These are phyloP conservation scores for Creolimax fragrantissima DNA, from an alignment of 78 protist genomes.

Conservation along the genomic window DNA sequence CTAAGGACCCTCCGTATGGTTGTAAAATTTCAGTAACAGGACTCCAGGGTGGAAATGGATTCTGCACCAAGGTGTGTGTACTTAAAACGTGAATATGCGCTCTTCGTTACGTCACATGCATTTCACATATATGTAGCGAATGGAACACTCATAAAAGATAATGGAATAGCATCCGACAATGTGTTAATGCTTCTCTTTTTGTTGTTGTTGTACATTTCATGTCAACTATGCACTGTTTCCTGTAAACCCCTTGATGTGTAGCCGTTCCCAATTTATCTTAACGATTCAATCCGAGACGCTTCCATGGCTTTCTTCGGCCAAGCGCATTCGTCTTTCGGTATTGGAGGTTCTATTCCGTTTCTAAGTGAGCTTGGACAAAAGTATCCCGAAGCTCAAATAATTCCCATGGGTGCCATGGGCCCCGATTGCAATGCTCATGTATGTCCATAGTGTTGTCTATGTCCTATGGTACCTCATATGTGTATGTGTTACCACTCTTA, in stretches of 20 bases:
- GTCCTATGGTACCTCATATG: too few relatives aligned
- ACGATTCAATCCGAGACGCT: slow-evolving; percentile 28
- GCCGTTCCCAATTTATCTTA: background rate
- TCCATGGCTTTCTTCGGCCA: slow-evolving; percentile 45
- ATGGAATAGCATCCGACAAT: too few relatives aligned
- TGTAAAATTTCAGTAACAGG: background rate
- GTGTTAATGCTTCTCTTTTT: too few relatives aligned
- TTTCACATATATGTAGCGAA: too few relatives aligned
- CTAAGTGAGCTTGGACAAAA: slow-evolving; percentile 60
- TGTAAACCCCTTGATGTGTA: too few relatives aligned
- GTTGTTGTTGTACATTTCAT: too few relatives aligned
- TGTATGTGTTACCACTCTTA: too few relatives aligned
- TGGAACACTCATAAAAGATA: too few relatives aligned
- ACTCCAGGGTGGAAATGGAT: background rate
- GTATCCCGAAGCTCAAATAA: slow-evolving; percentile 74
- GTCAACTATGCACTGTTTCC: too few relatives aligned
- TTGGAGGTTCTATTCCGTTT: slow-evolving; percentile 78
- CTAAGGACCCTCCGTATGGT: background rate
- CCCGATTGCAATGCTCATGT: slow-evolving; percentile 52
- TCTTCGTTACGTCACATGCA: too few relatives aligned
- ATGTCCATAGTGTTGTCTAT: background rate
- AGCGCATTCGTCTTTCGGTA: slow-evolving; percentile 42
- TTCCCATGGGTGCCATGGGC: slow-evolving; percentile 74
- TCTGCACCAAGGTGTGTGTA: background rate
- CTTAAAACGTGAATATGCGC: too few relatives aligned